Base-by-base conservation (phyloP, 2,329 filamentous ascomycete genomes). In the Fusarium sp. region DNA sequence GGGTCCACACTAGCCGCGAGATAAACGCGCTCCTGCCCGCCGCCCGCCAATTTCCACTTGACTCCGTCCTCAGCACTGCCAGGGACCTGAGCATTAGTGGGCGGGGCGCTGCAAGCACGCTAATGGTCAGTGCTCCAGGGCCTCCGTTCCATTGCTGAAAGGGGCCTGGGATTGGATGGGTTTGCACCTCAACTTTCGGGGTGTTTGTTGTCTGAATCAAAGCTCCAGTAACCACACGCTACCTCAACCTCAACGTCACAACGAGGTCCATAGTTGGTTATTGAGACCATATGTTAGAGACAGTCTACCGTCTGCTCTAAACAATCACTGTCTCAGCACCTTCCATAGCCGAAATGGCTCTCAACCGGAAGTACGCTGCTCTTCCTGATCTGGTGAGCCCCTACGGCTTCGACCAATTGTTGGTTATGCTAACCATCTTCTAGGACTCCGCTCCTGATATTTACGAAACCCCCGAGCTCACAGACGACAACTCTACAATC, bases 391-490 rank as follows among this genome's bases (percentile, higher is more conserved):
- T 95, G 75, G 91, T 93, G 80, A 64, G 76, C 62, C 50, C 36
- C 48, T 28, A 50, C 36, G 44, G 19, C 43, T 15, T 34, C 36
- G 40, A 54, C 41, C 38, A 32, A 49, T 38, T 52, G 26, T 40
- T 48, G 36, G 34, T 26, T 31, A 22, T 61, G 42, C 66, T 71
- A 54, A 70, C 42, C 43, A 29, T 53, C 19, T 12, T 41, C 28
- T 67, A 96, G 91, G 93, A 97, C 78, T 91, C 90, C 51, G 93
- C 93, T 26, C 93, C 93, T 67, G 95, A 98, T 73, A 92, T 97
- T 71, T 98, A 97, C 81, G 94, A 98, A 78, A 98, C 95, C 13
- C 93, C 94, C 66, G 93, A 96, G 53, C 81, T 97, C 67, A 94
- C 91, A 53, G 92, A 97, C 73, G 93, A 96, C 76, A 91, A 88